These are phyloP conservation scores for Ophiostoma fasciatum DNA, from an alignment of 2,329 filamentous ascomycete species.

Conservation along the genomic window DNA sequence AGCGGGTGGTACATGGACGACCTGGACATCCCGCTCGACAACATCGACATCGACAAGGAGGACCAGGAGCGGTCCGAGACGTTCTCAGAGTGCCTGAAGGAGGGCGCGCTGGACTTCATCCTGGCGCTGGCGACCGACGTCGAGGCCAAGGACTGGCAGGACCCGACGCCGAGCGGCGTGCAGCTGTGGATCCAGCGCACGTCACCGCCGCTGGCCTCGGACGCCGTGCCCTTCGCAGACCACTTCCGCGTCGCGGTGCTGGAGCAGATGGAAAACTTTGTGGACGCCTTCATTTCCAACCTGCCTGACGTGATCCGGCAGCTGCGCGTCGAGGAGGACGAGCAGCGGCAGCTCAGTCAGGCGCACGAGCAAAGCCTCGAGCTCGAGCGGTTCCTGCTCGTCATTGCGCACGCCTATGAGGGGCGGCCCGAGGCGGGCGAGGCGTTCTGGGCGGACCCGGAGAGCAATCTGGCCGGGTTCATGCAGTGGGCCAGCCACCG, in stretches of 20 bases:
- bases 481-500: conserved; percentile 93
- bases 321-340: conserved; percentile 77
- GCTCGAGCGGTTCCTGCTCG: conserved; percentile 78
- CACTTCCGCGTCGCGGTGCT: conserved; percentile 62
- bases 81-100: conserved; percentile 65
- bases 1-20: conserved; percentile 77
- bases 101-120: conserved; percentile 86
- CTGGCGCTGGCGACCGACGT: conserved; percentile 73
- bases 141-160: conserved; percentile 69
- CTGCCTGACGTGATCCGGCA: conserved; percentile 83
- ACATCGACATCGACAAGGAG: conserved; percentile 53
- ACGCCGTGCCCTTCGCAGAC: conserved; percentile 52
- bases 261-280: conserved; percentile 71
- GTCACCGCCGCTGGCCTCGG: conserved; percentile 51
- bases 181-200: conserved; percentile 73
- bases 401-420: conserved; percentile 86
- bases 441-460: conserved; percentile 82
- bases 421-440: conserved; percentile 69
- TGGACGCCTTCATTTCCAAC: conserved; percentile 88
- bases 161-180: conserved; percentile 70
- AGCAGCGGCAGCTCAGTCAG: conserved; percentile 57
- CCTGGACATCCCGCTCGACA: conserved; percentile 41
- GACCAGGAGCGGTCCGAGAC: conserved; percentile 54
- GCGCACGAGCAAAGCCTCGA: conserved; percentile 53
- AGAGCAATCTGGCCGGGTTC: conserved; percentile 88